Evolutionary conservation across 441 rosid genomes (phyloP).

Genomic region (Biscutella laevigata): DNA sequence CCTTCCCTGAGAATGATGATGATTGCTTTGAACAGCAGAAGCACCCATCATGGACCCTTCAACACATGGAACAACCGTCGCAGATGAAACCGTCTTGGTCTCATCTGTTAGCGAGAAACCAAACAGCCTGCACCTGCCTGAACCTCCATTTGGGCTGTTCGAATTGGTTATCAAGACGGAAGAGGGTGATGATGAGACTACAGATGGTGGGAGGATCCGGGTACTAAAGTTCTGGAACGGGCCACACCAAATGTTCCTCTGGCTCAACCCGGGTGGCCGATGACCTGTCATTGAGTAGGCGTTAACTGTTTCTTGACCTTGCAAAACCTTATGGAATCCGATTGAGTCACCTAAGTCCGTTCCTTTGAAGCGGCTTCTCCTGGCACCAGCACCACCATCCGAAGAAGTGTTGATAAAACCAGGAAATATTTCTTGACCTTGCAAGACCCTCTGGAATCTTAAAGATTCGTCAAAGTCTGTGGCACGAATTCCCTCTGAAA

Average conservation of each 20-base stretch:
- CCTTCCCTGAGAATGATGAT: constrained; percentile 53
- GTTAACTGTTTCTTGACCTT: constrained; percentile 92
- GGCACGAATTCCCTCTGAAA: constrained; percentile 63
- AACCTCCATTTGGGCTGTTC: constrained; percentile 10
- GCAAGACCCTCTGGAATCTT: constrained; percentile 99
- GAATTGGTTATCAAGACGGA: constrained; percentile 51
- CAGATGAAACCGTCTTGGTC: constrained; percentile 27
- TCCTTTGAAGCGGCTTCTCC: constrained; percentile 39
- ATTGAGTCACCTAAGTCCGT: constrained; percentile 52
- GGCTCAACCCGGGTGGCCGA: constrained; percentile 26
- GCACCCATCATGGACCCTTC: constrained; percentile 38
- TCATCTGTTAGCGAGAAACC: constrained; percentile 81
- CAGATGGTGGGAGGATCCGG: constrained; percentile 30
- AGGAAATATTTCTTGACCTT: constrained; percentile 92
- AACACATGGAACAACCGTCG: constrained; percentile 30
- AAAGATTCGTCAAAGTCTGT: constrained; percentile 80
- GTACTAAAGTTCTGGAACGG: constrained; percentile 34
- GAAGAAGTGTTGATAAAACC: constrained; percentile 46
- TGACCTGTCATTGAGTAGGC: constrained; percentile 36
- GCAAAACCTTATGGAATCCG: constrained; percentile 86
- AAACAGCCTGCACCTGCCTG: constrained; percentile 79
- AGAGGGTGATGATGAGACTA: constrained; percentile 65
- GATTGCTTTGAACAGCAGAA: constrained; percentile 47
- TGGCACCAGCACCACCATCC: constrained; percentile 40
- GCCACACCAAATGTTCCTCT: constrained; percentile 51